Percentiles rank a stretch among this genome's conserved stretches.
Conservation (phyloP, 73 alveolate species). For the Diophrys sp. region DNA sequence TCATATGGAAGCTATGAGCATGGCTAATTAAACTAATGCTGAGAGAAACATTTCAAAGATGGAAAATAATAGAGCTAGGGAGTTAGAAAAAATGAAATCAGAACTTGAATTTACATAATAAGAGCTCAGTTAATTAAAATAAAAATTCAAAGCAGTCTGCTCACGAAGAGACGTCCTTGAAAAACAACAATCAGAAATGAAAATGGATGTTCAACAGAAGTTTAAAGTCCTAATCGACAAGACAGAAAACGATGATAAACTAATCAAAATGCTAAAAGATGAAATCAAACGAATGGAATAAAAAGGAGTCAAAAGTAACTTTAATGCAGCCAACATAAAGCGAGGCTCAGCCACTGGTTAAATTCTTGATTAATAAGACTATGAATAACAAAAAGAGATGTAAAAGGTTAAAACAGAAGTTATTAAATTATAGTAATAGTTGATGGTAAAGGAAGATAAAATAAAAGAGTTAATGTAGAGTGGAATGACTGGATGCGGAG, state of each 20-base stretch:
- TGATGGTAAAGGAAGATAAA: not conserved
- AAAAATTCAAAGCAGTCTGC: slow-evolving; percentile 55
- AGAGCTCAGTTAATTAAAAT: slow-evolving; percentile 17
- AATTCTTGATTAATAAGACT: not conserved
- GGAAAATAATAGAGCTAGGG: slow-evolving; percentile 44
- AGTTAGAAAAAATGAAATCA: slow-evolving; percentile 36
- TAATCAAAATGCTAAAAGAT: slow-evolving; percentile 39
- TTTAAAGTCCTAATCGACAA: slow-evolving; percentile 52
- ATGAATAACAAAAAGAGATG: not conserved
- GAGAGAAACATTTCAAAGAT: slow-evolving; percentile 45
- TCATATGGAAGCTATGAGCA: slow-evolving; percentile 8
- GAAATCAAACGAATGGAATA: slow-evolving; percentile 40
- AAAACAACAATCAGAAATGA: slow-evolving; percentile 30
- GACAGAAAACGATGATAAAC: slow-evolving; percentile 67
- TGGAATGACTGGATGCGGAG: not conserved
- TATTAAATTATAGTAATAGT: too few species aligned
- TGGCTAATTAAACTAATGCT: slow-evolving; percentile 43
- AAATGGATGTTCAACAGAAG: slow-evolving; percentile 28
- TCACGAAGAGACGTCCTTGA: slow-evolving; percentile 54
- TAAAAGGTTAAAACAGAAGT: not conserved
- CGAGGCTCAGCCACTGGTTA: not conserved
- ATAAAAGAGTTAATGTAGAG: not conserved
- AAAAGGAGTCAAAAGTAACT: slow-evolving; percentile 35
- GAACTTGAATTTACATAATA: slow-evolving; percentile 41
- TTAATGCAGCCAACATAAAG: not conserved